phyloP scores from a whole-genome alignment of 768 basidiomycete genomes.

The Wakefieldia striispora region DNA sequence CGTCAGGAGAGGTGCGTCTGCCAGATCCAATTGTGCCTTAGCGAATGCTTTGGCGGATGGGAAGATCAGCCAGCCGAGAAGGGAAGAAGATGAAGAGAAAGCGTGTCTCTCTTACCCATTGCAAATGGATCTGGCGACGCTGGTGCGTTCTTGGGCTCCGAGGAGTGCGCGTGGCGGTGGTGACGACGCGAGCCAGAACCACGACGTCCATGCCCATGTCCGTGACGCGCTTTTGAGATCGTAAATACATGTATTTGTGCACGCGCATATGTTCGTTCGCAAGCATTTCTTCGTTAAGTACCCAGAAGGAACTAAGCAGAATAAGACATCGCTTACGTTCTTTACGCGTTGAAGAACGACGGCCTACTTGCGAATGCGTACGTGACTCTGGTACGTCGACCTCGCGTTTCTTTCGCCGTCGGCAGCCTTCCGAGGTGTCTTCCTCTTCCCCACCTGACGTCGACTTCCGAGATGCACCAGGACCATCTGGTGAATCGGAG shows the following conservation, averaged over 20 bases:
- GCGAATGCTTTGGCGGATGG: constrained; percentile 18
- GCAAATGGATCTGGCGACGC: constrained; percentile 21
- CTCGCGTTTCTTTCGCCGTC: constrained; percentile 18
- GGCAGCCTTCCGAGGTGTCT: constrained; percentile 11
- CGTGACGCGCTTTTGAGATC: constrained; percentile 1
- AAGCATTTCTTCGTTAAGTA: neutral
- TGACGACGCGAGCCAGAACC: constrained; percentile 12
- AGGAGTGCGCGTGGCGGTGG: constrained; percentile 1
- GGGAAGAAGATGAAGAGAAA: no score
- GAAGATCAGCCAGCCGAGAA: neutral
- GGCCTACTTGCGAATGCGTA: neutral
- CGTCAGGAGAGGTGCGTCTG: constrained; percentile 1
- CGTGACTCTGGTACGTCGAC: constrained; percentile 9
- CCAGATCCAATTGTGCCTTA: constrained; percentile 7
- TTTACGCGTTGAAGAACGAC: constrained; percentile 5
- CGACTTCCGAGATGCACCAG: constrained; percentile 1
- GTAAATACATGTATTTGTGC: neutral
- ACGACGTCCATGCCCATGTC: constrained; percentile 3
- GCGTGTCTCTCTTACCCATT: constrained; percentile 9
- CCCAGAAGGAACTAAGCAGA: neutral
- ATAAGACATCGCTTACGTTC: constrained; percentile 10
- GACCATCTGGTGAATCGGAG: constrained; percentile 12
- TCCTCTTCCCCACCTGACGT: constrained; percentile 11
- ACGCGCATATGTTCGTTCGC: neutral
- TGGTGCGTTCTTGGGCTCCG: neutral